phyloP scores from a whole-genome alignment of 2,329 filamentous ascomycete species.

The Verticillium zaregamsianum region DNA sequence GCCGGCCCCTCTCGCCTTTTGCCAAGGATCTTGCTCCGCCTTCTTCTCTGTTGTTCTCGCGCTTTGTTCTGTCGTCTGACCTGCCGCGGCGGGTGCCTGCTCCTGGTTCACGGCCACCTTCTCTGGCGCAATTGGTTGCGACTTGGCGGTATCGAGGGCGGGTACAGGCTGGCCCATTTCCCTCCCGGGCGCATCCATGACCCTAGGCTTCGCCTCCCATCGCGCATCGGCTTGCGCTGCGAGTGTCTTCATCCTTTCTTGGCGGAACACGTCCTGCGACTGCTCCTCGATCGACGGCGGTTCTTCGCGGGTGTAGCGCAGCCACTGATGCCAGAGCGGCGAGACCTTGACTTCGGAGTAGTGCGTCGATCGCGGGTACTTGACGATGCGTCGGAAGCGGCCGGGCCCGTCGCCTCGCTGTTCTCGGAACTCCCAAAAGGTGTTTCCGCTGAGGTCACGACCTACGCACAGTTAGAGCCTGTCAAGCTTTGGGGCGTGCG shows the following conservation, averaged over 20 bases:
- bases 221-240: constrained; percentile 59
- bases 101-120: constrained; percentile 4
- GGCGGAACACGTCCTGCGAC: constrained; percentile 45
- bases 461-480: constrained; percentile 33
- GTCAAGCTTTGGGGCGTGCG: not conserved
- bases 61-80: constrained; percentile 3
- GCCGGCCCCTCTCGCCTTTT: constrained; percentile 47
- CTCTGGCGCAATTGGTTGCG: constrained; percentile 9
- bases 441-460: constrained; percentile 61
- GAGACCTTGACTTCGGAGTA: constrained; percentile 52
- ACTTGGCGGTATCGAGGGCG: constrained; percentile 16
- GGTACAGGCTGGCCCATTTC: constrained; percentile 22
- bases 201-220: constrained; percentile 56
- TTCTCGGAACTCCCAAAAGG: constrained; percentile 65
- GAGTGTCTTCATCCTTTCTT: constrained; percentile 48
- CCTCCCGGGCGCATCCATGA: constrained; percentile 34
- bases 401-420: constrained; percentile 29
- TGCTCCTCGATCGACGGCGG: constrained; percentile 57
- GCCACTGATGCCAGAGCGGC: constrained; percentile 66
- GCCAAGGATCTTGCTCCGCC: constrained; percentile 51
- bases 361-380: constrained; percentile 51
- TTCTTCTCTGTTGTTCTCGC: constrained; percentile 3
- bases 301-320: constrained; percentile 53
- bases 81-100: not conserved
- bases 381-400: constrained; percentile 58